Conservation (phyloP, 2,329 filamentous ascomycete genomes). For the Hypomyces rosellus region DNA sequence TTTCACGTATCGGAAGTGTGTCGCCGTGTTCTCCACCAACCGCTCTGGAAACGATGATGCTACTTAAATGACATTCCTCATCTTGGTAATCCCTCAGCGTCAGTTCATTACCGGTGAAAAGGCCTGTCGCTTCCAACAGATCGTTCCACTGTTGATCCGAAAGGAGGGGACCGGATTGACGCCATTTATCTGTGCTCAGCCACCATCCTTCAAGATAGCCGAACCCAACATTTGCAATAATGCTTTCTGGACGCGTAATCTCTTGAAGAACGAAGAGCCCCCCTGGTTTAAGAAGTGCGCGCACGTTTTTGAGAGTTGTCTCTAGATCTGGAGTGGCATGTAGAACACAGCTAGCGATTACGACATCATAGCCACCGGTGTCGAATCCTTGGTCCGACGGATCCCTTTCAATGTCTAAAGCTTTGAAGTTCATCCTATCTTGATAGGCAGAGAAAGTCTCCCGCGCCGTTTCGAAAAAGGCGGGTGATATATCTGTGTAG, state of each 20-base stretch:
- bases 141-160: conserved; percentile 8
- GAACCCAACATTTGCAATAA: conserved; percentile 16
- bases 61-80: no score
- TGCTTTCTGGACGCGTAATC: conserved; percentile 13
- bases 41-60: no score
- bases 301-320: conserved; percentile 15
- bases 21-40: no score
- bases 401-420: conserved; percentile 16
- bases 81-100: no score
- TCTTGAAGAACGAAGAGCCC: conserved; percentile 24
- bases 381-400: conserved; percentile 14
- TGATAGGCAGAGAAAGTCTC: conserved; percentile 7
- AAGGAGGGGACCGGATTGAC: neutral
- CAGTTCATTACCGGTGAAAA: no score
- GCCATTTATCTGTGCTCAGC: conserved; percentile 21
- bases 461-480: conserved; percentile 25
- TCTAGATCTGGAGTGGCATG: conserved; percentile 25
- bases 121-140: neutral
- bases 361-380: conserved; percentile 14
- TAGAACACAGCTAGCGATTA: conserved; percentile 23
- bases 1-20: no score
- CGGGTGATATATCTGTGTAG: conserved; percentile 34
- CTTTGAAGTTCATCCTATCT: conserved; percentile 18
- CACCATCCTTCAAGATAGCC: conserved; percentile 31
- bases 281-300: conserved; percentile 20